phyloP scores from a whole-genome alignment of 2,329 filamentous ascomycete species.

The Fusarium xylarioides region DNA sequence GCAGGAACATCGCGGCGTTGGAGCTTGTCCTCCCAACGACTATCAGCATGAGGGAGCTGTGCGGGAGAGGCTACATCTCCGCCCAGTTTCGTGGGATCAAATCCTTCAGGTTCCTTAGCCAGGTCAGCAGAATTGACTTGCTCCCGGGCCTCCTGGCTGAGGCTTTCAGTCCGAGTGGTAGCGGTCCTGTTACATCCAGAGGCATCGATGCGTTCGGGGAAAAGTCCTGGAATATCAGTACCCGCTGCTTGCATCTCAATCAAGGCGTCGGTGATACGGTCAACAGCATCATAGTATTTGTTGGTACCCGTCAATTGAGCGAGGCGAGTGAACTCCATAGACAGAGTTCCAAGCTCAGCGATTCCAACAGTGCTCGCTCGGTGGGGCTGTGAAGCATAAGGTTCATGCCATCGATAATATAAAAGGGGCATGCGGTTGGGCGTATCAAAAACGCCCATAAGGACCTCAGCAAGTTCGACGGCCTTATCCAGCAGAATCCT shows the following conservation, averaged over 20 bases:
- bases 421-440: constrained; percentile 91
- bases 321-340: constrained; percentile 88
- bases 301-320: constrained; percentile 83
- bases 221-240: constrained; percentile 79
- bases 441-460: constrained; percentile 88
- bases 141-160: constrained; percentile 49
- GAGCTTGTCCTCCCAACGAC: constrained; percentile 34
- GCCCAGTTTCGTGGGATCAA: constrained; percentile 18
- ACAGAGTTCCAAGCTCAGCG: constrained; percentile 81
- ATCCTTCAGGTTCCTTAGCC: constrained; percentile 43
- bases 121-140: constrained; percentile 48
- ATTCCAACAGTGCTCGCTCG: constrained; percentile 67
- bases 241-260: constrained; percentile 75
- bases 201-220: constrained; percentile 80
- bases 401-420: constrained; percentile 80
- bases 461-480: constrained; percentile 78
- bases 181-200: constrained; percentile 77
- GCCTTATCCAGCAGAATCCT: constrained; percentile 78
- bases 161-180: constrained; percentile 39
- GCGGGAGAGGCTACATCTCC: constrained; percentile 4
- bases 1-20: constrained; percentile 16
- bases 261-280: constrained; percentile 83
- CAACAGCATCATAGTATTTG: constrained; percentile 90
- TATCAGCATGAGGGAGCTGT: constrained; percentile 23
- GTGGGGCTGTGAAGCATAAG: constrained; percentile 69